Conservation (phyloP, 345 rosid species). For the Hibiscus syriacus region DNA sequence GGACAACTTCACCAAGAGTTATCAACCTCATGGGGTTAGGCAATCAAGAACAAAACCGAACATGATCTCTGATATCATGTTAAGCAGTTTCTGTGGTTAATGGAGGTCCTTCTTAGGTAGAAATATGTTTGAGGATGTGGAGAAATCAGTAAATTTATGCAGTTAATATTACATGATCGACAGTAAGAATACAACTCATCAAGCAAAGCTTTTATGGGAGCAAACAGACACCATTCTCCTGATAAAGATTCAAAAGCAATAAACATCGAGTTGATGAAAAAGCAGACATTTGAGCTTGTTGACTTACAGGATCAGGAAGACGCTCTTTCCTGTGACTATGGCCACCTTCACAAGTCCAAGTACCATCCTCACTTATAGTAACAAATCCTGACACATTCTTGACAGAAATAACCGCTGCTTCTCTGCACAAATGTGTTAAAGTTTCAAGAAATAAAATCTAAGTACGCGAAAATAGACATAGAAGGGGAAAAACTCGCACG, state of each 20-base stretch:
- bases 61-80: too few relatives aligned
- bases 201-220: background rate
- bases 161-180: too few relatives aligned
- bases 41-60: too few relatives aligned
- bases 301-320: conserved; percentile 70
- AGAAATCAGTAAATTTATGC: too few relatives aligned
- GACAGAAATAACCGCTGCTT: conserved; percentile 64
- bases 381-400: conserved; percentile 68
- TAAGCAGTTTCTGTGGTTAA: background rate
- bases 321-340: conserved; percentile 31
- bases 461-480: background rate
- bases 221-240: background rate
- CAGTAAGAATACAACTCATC: background rate
- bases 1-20: too few relatives aligned
- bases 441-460: background rate
- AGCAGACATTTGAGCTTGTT: background rate
- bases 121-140: background rate
- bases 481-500: background rate
- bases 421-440: conserved; percentile 29
- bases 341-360: conserved; percentile 62
- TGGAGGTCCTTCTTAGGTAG: background rate
- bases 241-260: background rate
- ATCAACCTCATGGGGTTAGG: too few relatives aligned
- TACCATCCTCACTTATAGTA: conserved; percentile 55
- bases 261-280: conserved; percentile 20